Percentiles rank a stretch among this genome's conserved stretches.
These are phyloP conservation scores for Corynespora cassiicola DNA, from an alignment of 2,329 filamentous ascomycete genomes.

Conservation along the genomic window DNA sequence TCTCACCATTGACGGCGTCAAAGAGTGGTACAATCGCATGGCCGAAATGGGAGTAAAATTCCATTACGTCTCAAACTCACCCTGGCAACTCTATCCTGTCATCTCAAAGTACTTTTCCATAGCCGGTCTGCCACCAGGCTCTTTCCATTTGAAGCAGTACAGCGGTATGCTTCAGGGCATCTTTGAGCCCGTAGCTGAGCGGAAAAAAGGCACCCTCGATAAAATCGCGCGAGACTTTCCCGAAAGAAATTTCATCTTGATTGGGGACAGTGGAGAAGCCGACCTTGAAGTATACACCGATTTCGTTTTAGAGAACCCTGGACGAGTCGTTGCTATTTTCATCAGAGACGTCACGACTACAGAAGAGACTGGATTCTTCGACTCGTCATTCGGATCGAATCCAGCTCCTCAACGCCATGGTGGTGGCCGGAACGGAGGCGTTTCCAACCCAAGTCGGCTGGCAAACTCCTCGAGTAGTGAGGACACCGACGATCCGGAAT, in stretches of 20 bases:
- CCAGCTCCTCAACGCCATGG: no score
- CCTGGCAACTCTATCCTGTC: slow-evolving; percentile 95
- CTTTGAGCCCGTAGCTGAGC: slow-evolving; percentile 94
- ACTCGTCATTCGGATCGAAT: slow-evolving; percentile 61
- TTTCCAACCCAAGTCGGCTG: slow-evolving; percentile 6
- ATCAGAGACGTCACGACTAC: slow-evolving; percentile 94
- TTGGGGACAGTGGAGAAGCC: slow-evolving; percentile 95
- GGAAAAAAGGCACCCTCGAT: slow-evolving; percentile 88
- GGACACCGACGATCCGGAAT: slow-evolving; percentile 56
- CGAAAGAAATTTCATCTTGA: slow-evolving; percentile 83
- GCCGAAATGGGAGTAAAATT: slow-evolving; percentile 82
- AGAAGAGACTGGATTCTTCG: slow-evolving; percentile 77
- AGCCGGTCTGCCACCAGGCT: slow-evolving; percentile 82
- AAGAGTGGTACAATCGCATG: slow-evolving; percentile 85
- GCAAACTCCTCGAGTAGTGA: slow-evolving; percentile 31
- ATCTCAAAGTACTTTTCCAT: slow-evolving; percentile 83
- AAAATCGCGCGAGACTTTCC: slow-evolving; percentile 90
- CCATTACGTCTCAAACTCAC: slow-evolving; percentile 99
- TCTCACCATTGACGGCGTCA: slow-evolving; percentile 84
- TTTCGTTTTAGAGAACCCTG: slow-evolving; percentile 82
- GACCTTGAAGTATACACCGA: slow-evolving; percentile 98
- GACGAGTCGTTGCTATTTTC: slow-evolving; percentile 84
- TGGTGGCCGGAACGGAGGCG: no score
- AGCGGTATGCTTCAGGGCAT: slow-evolving; percentile 97
- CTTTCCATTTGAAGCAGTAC: slow-evolving; percentile 95